A percentile compares a stretch with the other conserved stretches of the same genome.
Conservation (phyloP, 495 filamentous ascomycete genomes). For the Penicillium silybi region DNA sequence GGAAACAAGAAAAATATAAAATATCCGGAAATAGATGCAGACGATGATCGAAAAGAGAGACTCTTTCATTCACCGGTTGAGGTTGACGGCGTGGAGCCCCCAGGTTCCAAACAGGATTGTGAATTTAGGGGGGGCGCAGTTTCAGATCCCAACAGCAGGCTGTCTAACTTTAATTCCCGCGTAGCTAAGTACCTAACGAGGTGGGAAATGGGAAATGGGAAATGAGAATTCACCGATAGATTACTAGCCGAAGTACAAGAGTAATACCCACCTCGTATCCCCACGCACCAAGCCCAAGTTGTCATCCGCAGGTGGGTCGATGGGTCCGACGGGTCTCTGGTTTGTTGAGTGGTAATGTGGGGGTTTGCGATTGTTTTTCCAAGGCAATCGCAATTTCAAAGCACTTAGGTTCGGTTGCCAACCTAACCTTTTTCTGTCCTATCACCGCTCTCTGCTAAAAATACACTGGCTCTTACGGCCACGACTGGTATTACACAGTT, state of each 20-base stretch:
- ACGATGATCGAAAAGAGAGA: not conserved
- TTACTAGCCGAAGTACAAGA: not conserved
- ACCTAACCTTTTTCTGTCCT: conserved; percentile 9
- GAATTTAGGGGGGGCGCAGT: conserved; percentile 8
- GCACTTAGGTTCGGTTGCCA: conserved; percentile 12
- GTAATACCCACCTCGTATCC: conserved; percentile 17
- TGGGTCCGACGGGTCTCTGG: not conserved
- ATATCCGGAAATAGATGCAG: not conserved
- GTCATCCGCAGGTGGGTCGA: conserved; percentile 5
- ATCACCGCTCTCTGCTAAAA: conserved; percentile 11
- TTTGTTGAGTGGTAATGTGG: conserved; percentile 6
- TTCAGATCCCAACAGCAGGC: conserved; percentile 13
- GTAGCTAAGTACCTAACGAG: not conserved
- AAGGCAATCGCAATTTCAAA: conserved; percentile 18
- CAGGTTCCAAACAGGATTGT: no score
- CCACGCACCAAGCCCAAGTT: conserved; percentile 12
- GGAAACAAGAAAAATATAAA: not conserved
- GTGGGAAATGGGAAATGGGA: not conserved
- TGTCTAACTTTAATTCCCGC: conserved; percentile 18
- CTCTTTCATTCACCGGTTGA: no score
- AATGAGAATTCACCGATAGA: not conserved
- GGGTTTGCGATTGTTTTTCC: not conserved
- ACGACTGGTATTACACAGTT: conserved; percentile 13
- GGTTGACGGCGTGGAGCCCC: no score
- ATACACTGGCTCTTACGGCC: conserved; percentile 6